A percentile compares a stretch with the other conserved stretches of the same genome.
Evolutionary conservation across 768 basidiomycete genomes (phyloP).

Genomic region (Calvatia gigantea): DNA sequence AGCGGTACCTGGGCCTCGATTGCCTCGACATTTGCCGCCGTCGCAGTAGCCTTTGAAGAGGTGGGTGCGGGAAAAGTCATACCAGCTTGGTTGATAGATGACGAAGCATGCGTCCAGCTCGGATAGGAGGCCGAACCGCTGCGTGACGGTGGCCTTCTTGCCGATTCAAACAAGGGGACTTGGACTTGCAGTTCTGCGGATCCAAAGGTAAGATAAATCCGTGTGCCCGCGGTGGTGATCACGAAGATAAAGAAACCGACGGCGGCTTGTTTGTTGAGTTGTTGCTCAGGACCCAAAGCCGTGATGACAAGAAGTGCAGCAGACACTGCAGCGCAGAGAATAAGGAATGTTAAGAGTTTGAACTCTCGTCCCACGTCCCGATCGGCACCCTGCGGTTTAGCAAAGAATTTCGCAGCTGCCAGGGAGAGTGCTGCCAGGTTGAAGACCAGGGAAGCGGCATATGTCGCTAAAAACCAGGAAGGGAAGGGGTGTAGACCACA

Average conservation of each 20-base stretch:
- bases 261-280: constrained; percentile 25
- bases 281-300: constrained; percentile 20
- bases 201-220: constrained; percentile 23
- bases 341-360: background rate
- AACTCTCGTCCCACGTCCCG: background rate
- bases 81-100: background rate
- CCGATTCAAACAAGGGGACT: background rate
- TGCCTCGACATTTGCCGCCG: background rate
- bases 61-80: background rate
- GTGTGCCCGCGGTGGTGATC: constrained; percentile 28
- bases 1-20: background rate
- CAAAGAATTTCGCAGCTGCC: background rate
- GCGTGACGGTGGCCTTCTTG: background rate
- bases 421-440: background rate
- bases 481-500: constrained; percentile 29
- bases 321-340: constrained; percentile 23
- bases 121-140: background rate
- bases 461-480: constrained; percentile 30
- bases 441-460: constrained; percentile 16
- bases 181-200: background rate
- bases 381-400: background rate
- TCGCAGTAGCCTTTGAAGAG: background rate
- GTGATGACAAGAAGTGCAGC: constrained; percentile 25
- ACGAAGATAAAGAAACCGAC: constrained; percentile 26
- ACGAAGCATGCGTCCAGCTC: background rate